Conservation (phyloP, 805 yeast genomes). For the Starmerella geochares region DNA sequence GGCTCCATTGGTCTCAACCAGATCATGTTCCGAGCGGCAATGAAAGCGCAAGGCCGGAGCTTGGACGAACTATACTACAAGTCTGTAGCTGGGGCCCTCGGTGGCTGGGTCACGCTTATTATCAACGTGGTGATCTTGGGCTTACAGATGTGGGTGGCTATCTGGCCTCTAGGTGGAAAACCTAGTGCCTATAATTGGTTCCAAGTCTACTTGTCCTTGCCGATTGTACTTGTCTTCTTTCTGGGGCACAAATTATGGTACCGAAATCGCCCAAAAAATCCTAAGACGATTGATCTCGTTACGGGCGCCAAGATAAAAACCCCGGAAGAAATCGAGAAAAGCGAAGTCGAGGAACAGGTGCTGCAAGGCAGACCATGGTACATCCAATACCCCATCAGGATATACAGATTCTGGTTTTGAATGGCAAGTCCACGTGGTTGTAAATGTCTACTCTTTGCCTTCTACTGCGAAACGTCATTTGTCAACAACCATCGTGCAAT, state of each 20-base stretch:
- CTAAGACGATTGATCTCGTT: conserved; percentile 15
- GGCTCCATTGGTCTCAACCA: conserved; percentile 60
- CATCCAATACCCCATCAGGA: neutral
- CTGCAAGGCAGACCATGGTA: conserved; percentile 1
- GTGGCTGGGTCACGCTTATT: conserved; percentile 52
- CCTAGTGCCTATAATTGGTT: conserved; percentile 38
- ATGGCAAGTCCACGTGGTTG: no score
- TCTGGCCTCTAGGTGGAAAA: conserved; percentile 48
- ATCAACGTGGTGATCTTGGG: conserved; percentile 53
- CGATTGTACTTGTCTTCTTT: conserved; percentile 23
- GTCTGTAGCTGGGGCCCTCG: conserved; percentile 58
- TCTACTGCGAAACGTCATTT: no score
- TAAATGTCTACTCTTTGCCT: no score
- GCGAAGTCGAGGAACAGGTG: conserved; percentile 6
- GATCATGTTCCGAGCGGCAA: conserved; percentile 54
- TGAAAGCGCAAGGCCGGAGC: conserved; percentile 54
- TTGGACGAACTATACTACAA: conserved; percentile 57
- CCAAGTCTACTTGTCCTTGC: conserved; percentile 44
- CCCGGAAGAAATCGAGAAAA: conserved; percentile 5
- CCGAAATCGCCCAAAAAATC: conserved; percentile 9
- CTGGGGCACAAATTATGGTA: conserved; percentile 18
- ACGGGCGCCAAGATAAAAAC: conserved; percentile 20
- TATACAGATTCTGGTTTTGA: neutral
- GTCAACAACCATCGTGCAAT: no score
- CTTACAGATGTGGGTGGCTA: conserved; percentile 75